Evolutionary conservation across 441 rosid species (phyloP).

Genomic region (Brassica hybrid): DNA sequence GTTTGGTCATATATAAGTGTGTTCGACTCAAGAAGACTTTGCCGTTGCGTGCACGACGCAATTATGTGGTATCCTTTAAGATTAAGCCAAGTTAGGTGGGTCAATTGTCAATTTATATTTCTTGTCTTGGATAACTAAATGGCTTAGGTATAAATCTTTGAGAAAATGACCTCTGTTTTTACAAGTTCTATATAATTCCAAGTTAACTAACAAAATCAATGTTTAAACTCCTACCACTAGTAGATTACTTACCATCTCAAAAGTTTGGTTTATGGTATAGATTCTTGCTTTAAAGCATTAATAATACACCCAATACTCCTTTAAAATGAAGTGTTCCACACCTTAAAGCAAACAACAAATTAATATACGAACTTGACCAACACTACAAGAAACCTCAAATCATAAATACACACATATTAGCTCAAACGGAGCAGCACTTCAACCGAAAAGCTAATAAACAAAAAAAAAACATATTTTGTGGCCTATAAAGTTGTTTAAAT

Average conservation of each 20-base stretch:
- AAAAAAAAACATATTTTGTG: neutral
- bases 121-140: constrained; percentile 18
- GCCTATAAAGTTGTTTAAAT: neutral
- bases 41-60: neutral
- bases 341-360: constrained; percentile 33
- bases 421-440: constrained; percentile 20
- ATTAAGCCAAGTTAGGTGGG: constrained; percentile 19
- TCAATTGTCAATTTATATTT: constrained; percentile 16
- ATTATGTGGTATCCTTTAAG: neutral
- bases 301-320: constrained; percentile 20
- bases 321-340: constrained; percentile 7
- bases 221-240: neutral
- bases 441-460: neutral
- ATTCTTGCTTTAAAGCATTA: constrained; percentile 41
- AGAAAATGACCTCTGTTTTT: neutral
- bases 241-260: constrained; percentile 18
- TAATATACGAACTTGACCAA: constrained; percentile 27
- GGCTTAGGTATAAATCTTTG: constrained; percentile 7
- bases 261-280: constrained; percentile 30
- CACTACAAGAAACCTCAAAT: constrained; percentile 36
- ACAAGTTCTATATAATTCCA: neutral
- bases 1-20: no score
- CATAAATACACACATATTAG: constrained; percentile 27
- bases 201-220: constrained; percentile 13
- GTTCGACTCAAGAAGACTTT: neutral